phyloP scores from a whole-genome alignment of 148 eudicot species.

The Vaccinium corymbosum region DNA sequence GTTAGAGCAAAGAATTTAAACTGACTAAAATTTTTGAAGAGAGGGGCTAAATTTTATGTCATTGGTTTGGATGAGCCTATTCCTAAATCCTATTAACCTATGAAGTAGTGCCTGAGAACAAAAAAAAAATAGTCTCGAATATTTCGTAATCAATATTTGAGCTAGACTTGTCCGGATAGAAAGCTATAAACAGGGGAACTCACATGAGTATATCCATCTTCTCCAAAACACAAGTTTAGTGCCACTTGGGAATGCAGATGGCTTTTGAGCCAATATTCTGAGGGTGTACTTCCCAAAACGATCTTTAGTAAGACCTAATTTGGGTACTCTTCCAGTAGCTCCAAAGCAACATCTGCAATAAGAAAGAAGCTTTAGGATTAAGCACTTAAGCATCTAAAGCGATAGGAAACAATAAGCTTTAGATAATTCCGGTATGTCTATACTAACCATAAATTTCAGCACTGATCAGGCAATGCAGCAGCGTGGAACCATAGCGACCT shows the following conservation, averaged over 20 bases:
- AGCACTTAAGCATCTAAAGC: background rate
- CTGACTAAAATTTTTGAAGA: background rate
- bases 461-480: constrained; percentile 9
- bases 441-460: background rate
- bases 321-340: background rate
- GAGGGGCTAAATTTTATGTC: background rate
- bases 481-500: background rate
- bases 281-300: background rate
- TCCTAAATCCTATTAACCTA: background rate
- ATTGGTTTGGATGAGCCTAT: background rate
- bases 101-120: background rate
- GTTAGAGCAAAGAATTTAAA: background rate
- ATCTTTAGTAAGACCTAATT: constrained; percentile 2
- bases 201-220: background rate
- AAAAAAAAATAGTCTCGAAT: background rate
- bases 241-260: constrained; percentile 4
- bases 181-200: background rate
- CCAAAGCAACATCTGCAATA: background rate
- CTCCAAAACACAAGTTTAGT: background rate
- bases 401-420: background rate
- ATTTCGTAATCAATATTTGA: background rate
- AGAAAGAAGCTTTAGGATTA: constrained; percentile 1
- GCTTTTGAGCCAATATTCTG: background rate
- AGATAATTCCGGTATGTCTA: background rate
- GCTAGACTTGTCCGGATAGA: background rate